A percentile compares a stretch with the other conserved stretches of the same genome.
These are phyloP conservation scores for Candida chauliodis DNA, from an alignment of 805 yeast genomes.

Conservation along the genomic window DNA sequence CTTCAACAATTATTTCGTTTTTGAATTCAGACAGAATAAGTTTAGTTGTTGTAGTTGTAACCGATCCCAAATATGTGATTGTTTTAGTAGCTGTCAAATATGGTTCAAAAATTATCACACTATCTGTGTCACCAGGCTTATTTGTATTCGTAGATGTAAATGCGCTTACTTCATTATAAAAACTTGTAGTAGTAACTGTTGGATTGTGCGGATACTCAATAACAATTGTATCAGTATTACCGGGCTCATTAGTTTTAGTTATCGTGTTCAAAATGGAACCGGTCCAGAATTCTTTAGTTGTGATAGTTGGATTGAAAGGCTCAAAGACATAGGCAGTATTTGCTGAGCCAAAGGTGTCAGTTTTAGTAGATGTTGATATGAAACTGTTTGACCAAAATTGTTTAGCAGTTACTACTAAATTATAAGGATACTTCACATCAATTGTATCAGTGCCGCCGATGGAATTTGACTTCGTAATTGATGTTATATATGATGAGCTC, in stretches of 20 bases:
- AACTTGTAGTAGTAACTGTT: neutral
- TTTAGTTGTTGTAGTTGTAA: neutral
- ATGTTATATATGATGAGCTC: constrained; percentile 7
- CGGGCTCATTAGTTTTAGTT: neutral
- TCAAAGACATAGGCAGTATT: constrained; percentile 7
- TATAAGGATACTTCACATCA: constrained; percentile 16
- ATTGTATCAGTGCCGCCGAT: constrained; percentile 15
- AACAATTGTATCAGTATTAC: constrained; percentile 9
- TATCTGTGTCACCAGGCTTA: constrained; percentile 6
- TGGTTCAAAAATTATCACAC: constrained; percentile 9
- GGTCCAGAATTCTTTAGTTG: neutral
- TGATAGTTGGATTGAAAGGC: constrained; percentile 1
- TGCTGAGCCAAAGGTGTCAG: constrained; percentile 4
- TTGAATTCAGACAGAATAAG: constrained; percentile 5
- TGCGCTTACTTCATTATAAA: neutral
- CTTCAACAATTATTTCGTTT: constrained; percentile 14
- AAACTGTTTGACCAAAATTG: constrained; percentile 6
- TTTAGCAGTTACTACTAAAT: constrained; percentile 11
- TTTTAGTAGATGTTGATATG: constrained; percentile 8
- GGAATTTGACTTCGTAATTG: constrained; percentile 16
- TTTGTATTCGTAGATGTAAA: neutral
- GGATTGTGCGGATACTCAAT: constrained; percentile 12
- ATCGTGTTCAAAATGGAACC: constrained; percentile 4
- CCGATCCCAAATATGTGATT: neutral
- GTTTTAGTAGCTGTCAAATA: constrained; percentile 9